Evolutionary conservation across 352 stramenopile genomes (phyloP).

Genomic region (Blastocystis sp.): DNA sequence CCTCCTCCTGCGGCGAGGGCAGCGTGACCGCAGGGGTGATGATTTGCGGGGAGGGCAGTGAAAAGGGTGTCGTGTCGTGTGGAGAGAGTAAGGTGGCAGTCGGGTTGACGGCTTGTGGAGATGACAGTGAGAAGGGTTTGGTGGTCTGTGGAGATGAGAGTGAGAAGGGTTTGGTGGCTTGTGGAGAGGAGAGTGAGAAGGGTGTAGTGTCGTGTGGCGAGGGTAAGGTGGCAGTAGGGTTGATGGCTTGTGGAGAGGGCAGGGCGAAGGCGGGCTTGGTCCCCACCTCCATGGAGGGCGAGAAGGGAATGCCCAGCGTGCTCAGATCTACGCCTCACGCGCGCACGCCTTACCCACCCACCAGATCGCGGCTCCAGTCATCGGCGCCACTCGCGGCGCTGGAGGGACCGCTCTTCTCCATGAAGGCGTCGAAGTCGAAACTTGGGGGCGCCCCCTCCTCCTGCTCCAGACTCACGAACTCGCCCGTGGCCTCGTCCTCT

Average conservation of each 20-base stretch:
- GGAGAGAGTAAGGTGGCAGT: background rate
- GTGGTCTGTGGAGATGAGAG: too few relatives aligned
- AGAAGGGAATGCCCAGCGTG: slow-evolving; percentile 43
- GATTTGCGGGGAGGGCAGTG: background rate
- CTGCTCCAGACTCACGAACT: background rate
- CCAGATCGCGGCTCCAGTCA: background rate
- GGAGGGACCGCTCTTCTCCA: background rate
- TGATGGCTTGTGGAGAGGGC: background rate
- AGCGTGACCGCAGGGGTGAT: too few relatives aligned
- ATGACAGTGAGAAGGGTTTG: background rate
- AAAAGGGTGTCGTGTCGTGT: background rate
- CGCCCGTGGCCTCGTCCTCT: background rate
- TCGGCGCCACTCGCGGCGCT: background rate
- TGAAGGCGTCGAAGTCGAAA: background rate
- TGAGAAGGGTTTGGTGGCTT: too few relatives aligned
- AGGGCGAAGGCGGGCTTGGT: background rate
- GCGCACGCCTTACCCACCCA: background rate
- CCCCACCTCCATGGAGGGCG: background rate
- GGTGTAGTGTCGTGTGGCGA: background rate
- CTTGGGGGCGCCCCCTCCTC: background rate
- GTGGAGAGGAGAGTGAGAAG: background rate
- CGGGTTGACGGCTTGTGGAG: too few relatives aligned
- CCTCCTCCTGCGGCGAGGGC: background rate
- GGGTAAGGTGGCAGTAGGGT: too few relatives aligned
- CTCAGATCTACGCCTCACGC: slow-evolving; percentile 20